Evolutionary conservation across 352 stramenopile species (phyloP).

Genomic region (Phytophthora brassicae): DNA sequence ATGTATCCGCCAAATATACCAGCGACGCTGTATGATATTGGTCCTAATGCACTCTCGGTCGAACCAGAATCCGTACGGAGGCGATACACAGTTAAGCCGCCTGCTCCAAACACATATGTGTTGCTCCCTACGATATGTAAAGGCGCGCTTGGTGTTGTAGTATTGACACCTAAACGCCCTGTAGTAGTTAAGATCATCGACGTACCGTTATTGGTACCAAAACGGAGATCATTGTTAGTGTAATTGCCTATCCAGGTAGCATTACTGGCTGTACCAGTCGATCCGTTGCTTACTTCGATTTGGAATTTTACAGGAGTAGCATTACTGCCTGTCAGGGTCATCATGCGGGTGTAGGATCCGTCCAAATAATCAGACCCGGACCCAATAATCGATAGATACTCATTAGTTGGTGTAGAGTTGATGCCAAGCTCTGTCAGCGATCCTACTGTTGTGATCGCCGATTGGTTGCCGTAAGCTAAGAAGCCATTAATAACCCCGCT

Average conservation of each 20-base stretch:
- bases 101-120: background rate
- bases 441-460: background rate
- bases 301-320: background rate
- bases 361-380: slow-evolving; percentile 1
- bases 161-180: background rate
- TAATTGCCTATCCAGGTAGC: slow-evolving; percentile 4
- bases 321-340: background rate
- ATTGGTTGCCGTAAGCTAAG: slow-evolving; percentile 4
- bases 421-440: background rate
- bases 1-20: background rate
- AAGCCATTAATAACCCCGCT: background rate
- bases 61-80: background rate
- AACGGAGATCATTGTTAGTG: slow-evolving; percentile 1
- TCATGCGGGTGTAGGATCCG: background rate
- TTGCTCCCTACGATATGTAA: background rate
- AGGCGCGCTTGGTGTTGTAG: background rate
- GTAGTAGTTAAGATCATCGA: background rate
- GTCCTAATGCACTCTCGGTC: background rate
- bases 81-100: background rate
- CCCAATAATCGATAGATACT: background rate
- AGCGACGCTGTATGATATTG: background rate
- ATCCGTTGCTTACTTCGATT: slow-evolving; percentile 6
- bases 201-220: background rate
- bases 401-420: background rate
- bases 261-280: background rate